Base-by-base conservation (phyloP, 2,329 filamentous ascomycete species). In the Akanthomyces dipterigenus region DNA sequence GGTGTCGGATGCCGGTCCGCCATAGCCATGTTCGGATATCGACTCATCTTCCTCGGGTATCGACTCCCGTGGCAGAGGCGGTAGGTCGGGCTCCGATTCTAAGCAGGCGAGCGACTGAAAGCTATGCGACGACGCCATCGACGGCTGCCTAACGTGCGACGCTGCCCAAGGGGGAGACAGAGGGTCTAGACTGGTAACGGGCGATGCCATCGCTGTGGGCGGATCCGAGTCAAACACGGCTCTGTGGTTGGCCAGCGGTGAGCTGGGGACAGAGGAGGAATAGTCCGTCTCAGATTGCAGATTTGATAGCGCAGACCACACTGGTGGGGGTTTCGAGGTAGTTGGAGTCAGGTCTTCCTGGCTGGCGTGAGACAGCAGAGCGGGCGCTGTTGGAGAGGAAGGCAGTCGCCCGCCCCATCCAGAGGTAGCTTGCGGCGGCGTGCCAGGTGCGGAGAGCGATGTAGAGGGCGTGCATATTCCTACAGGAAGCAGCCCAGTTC, bases 141-240 rank as follows among this genome's bases (percentile, higher is more conserved):
- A 87, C 0, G 77, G 73, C 12, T 80, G 78, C 67, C 87, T 88
- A 50, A 77, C 77, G 65, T 86, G 82, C 8, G 72, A 70, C 16
- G 77, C 71, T 40, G 73, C 75, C 77, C 84, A 84, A 2, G 79
- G 78, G 1, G 82, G 84, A 46, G 88, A 89, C 68, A 84, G 77
- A 2, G 91, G 89, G 79, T 80, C 83, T 16, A 88, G 78, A 58
- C 87, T 88, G 1, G 91, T 96, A 18, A 89, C 87, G 0, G 95
- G 93, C 42, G 93, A 97, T 1, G 86, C 88, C 0, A 93, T 93
- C 40, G 93, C 97, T 1, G 86, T 88, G 1, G 93, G 90, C 53
- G 87, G 82, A 12, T 90, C 92, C 1, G 62, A 3, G 42, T 97
- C 93, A 68, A 96, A 97, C 51, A 96, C 88, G 85, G 64, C 86